Evolutionary conservation across 225 moss, liverwort and hornwort genomes (phyloP).

Genomic region (Polytrichum formosum): DNA sequence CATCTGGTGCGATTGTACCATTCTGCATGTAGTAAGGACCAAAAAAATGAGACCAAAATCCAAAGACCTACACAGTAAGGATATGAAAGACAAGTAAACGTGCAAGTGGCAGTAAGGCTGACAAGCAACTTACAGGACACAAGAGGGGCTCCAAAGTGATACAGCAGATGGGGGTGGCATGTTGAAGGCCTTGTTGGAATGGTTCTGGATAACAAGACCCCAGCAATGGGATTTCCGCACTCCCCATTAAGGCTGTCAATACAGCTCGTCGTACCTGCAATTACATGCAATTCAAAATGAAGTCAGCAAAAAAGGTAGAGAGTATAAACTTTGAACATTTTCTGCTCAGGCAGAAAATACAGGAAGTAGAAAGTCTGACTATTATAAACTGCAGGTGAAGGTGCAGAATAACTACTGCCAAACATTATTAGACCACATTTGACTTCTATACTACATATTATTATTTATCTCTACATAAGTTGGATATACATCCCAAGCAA

Average conservation of each 20-base stretch:
- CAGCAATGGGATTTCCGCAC: conserved; percentile 38
- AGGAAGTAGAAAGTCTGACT: too few relatives aligned
- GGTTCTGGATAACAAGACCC: conserved; percentile 17
- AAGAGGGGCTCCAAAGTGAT: conserved; percentile 91
- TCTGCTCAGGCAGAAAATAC: too few relatives aligned
- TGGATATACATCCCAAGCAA: too few relatives aligned
- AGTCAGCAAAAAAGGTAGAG: too few relatives aligned
- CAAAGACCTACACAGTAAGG: not conserved
- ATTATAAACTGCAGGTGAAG: too few relatives aligned
- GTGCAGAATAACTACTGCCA: too few relatives aligned
- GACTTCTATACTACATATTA: too few relatives aligned
- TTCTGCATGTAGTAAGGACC: conserved; percentile 39
- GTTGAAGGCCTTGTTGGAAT: conserved; percentile 29
- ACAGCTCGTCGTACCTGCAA: conserved; percentile 81
- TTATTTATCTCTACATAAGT: too few relatives aligned
- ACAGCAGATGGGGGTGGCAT: conserved; percentile 75
- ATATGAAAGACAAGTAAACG: not conserved
- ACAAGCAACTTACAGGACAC: conserved; percentile 52
- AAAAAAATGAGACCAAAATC: conserved; percentile 1
- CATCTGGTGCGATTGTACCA: conserved; percentile 68
- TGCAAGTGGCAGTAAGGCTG: conserved; percentile 2
- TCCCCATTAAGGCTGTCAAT: conserved; percentile 60
- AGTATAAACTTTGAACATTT: too few relatives aligned
- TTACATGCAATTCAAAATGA: too few relatives aligned
- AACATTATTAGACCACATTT: too few relatives aligned